phyloP scores from a whole-genome alignment of 352 stramenopile species.

The Pythium volutum region DNA sequence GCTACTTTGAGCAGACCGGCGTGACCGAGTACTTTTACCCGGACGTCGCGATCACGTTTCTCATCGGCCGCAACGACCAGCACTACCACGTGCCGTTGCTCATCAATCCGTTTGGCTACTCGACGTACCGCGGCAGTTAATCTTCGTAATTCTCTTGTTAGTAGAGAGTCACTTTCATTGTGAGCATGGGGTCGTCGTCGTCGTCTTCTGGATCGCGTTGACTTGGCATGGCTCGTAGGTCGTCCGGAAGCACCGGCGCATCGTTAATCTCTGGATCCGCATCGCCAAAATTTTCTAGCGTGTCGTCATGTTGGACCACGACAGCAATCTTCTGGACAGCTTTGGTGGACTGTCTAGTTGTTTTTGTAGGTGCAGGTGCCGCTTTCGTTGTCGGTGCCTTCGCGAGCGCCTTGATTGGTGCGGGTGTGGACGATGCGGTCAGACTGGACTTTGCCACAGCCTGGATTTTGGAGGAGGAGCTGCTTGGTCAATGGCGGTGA shows the following conservation, averaged over 20 bases:
- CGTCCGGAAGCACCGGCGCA: constrained; percentile 43
- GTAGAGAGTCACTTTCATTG: constrained; percentile 19
- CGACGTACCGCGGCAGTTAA: constrained; percentile 87
- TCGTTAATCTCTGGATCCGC: constrained; percentile 54
- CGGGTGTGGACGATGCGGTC: neutral
- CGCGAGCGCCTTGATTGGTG: neutral
- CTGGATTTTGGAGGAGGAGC: neutral
- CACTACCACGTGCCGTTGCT: constrained; percentile 91
- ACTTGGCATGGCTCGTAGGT: constrained; percentile 30
- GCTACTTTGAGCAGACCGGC: constrained; percentile 73
- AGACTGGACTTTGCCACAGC: neutral
- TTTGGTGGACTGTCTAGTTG: constrained; percentile 12
- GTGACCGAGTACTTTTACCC: constrained; percentile 85
- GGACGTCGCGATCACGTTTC: constrained; percentile 77
- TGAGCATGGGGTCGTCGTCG: constrained; percentile 23
- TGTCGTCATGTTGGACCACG: constrained; percentile 9
- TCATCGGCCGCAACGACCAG: constrained; percentile 62
- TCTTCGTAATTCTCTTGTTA: neutral
- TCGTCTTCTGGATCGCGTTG: constrained; percentile 19
- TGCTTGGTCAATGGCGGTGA: neutral
- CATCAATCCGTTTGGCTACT: constrained; percentile 88
- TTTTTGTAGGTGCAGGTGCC: neutral
- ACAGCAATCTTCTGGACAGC: neutral
- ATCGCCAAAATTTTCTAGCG: constrained; percentile 60
- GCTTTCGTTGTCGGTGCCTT: neutral